A percentile compares a stretch with the other conserved stretches of the same genome.
Conservation (phyloP, 331 rosid species). For the Malus hybrid region DNA sequence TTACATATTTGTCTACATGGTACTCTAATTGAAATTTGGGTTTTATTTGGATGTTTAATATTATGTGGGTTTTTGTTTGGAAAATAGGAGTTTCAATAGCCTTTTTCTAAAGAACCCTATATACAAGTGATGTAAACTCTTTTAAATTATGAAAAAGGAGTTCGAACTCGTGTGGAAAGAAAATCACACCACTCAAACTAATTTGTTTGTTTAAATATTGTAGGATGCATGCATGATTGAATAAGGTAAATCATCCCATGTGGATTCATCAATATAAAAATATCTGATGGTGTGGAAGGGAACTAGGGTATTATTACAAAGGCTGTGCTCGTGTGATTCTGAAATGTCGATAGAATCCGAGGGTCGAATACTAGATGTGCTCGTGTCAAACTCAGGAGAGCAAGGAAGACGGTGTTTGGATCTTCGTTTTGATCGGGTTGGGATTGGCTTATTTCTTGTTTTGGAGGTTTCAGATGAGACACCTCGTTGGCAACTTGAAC, state of each 20-base stretch:
- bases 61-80: too few relatives aligned
- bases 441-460: slow-evolving; percentile 55
- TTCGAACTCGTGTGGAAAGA: not conserved
- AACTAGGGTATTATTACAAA: not conserved
- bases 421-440: slow-evolving; percentile 50
- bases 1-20: too few relatives aligned
- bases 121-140: not conserved
- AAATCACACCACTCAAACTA: not conserved
- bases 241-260: not conserved
- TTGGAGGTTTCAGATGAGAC: slow-evolving; percentile 81
- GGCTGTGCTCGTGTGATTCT: slow-evolving; percentile 24
- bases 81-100: too few relatives aligned
- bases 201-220: not conserved
- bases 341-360: slow-evolving; percentile 12
- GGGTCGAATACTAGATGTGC: not conserved
- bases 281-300: not conserved
- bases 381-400: slow-evolving; percentile 15
- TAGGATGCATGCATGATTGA: not conserved
- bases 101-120: too few relatives aligned
- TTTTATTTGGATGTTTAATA: too few relatives aligned
- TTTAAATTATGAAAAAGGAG: not conserved
- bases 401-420: slow-evolving; percentile 47
- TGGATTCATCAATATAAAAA: not conserved
- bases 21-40: too few relatives aligned
- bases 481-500: slow-evolving; percentile 39